Evolutionary conservation across 441 rosid genomes (phyloP).

Genomic region (Kokia cookei): DNA sequence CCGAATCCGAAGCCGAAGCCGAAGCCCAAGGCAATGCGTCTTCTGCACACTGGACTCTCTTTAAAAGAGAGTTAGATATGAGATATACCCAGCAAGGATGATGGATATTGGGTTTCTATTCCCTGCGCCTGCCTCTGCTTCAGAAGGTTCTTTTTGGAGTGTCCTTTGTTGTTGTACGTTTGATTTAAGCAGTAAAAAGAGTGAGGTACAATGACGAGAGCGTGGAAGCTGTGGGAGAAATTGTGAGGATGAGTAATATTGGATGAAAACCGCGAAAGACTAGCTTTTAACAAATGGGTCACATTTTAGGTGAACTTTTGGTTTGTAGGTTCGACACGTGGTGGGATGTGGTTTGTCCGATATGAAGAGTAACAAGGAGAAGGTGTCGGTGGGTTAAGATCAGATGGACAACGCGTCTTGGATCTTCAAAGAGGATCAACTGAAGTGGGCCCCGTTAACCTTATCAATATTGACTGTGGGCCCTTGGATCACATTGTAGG

Average conservation of each 20-base stretch:
- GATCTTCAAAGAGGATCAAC: neutral
- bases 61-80: neutral
- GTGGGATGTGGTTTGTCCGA: neutral
- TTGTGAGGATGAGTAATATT: neutral
- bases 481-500: neutral
- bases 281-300: neutral
- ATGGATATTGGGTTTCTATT: neutral
- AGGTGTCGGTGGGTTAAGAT: slow-evolving; percentile 20
- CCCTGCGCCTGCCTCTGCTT: neutral
- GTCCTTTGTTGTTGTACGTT: neutral
- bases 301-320: neutral
- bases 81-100: neutral
- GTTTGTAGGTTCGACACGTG: slow-evolving; percentile 7
- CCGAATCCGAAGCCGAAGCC: too few species aligned
- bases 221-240: neutral
- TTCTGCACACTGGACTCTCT: neutral
- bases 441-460: neutral
- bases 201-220: neutral
- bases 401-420: neutral
- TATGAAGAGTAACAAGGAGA: neutral
- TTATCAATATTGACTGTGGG: neutral
- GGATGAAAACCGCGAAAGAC: neutral
- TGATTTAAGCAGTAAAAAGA: neutral
- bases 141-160: too few species aligned
- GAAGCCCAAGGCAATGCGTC: neutral